Base-by-base conservation (phyloP, 805 yeast species). In the Wickerhamia fluorescens region DNA sequence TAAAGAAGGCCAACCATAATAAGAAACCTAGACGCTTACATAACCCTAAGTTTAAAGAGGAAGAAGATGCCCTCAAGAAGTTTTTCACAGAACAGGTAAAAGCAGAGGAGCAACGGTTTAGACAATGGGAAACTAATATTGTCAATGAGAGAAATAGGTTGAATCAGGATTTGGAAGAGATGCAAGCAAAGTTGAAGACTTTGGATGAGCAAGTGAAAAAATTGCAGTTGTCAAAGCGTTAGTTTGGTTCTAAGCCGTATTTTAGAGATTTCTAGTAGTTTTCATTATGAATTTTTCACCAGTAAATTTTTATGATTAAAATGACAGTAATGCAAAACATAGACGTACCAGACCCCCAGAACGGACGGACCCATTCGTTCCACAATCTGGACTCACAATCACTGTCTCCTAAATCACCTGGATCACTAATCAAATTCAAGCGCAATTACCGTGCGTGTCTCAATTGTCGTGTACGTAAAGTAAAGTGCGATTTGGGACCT, bases 91-190 rank as follows among this genome's bases (percentile, higher is more conserved):
- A 88, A 58, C 96, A 92, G 66, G 69, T 92, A 36, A 88, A 89
- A 64, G 83, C 83, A 27, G 98, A 92, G 64, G 98, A 92, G 51
- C 94, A 86, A 49, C 75, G 98, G 53, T 92, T 92, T 60, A 84
- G 94, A 68, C 95, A 89, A 67, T 92, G 99, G 98, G 96, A 88
- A 64, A 84, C 87, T 46, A 89, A 92, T 53, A 85, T 92, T 45
- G 92, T 87, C 43, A 86, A 85, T 45, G 96, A 92, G 65, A 82
- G 95, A 64, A 84, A 87, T 59, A 75, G 95, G 56, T 71, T 92
- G 53, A 92, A 92, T 62, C 82, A 81, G 58, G 98, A 92, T 58
- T 71, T 92, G 47, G 96, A 89, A 47, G 86, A 82, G 44, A 75
- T 88, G 61, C 95, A 87, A 57, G 58, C 71, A 34, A 78, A 81